Evolutionary conservation across 2,329 filamentous ascomycete species (phyloP), one percentile per base, ranked within the genome.

Genomic region (Microsporum audouinii): DNA sequence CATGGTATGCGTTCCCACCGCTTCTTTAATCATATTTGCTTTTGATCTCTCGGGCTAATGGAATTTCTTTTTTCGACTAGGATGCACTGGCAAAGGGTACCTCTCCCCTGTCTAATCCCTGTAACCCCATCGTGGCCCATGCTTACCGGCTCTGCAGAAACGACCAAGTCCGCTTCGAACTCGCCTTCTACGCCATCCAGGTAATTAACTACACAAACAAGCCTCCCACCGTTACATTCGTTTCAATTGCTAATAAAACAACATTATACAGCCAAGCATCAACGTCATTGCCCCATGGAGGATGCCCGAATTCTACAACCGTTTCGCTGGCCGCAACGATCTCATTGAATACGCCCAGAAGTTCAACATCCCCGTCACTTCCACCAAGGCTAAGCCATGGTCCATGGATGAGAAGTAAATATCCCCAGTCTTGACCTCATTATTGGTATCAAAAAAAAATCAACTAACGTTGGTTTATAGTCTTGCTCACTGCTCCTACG

Each of bases 401-500:
- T 65, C 64, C 14, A 65, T 65, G 65, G 73, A 74, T 59, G 71
- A 73, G 53, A 65, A 65, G 63, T 65, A 49, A 64, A 58, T 36
- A 43, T 29, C 49, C 10, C 14, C 41, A 12, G 7, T 8, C 10
- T 34, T 14, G 2, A 3, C 17, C 12, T 34, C 29, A n/a, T n/a
- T 7, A 33, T 14, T 34, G 33, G 29, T n/a, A 8, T 3, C n/a
- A 6, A 29, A 10, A 23, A 47, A 31, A 6, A 33, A 36, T 38
- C 31, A 33, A 45, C 59, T 65, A 41, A 65, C 33, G 1, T 27
- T 3, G 5, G 33, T 23, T 27, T 33, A 29, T 66, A 76, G 75
- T 69, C 66, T 89, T 68, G 87, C 85, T 61, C 88, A 92, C 68
- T 77, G 75, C 72, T 74, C 70, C 63, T 95, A 94, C 74, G 89